Base-by-base conservation (phyloP, 208 protist genomes). In the Wallacemonas sp. region DNA sequence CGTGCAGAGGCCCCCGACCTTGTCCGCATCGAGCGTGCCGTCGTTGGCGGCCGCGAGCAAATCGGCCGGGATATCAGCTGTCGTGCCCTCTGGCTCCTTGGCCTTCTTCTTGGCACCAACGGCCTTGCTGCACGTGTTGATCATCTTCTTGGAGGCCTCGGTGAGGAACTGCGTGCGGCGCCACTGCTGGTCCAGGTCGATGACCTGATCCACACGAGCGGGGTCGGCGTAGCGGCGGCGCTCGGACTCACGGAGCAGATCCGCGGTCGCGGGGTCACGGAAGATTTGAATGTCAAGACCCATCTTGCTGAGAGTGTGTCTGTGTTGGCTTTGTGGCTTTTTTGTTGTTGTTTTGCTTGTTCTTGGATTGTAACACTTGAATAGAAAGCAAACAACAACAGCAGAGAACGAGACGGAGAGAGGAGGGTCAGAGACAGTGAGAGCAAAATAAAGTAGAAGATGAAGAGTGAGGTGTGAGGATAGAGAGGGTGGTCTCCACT, bases 241-340 rank as follows among this genome's bases (percentile, higher is more conserved):
- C 90, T 99, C 89, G 49, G 96, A 98, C 83, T 99, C 94, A 38
- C 93, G 88, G 47, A 99, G 82, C 4, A 98, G 52, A 34, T 98
- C 87, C 23, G 95, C 95, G 30, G 96, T 92, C 34, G 93, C 96
- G 24, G 98, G 86, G 32, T 96, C 88, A 38, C 98, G 95, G 63
- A 99, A 98, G 9, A 98, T 71, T 36, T 92, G 77, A 70, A 99
- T 98, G 79, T 99, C 98, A 34, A 99, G 88, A 64, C 96, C 88
- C 88, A 94, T 97, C n/a, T 14, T 71, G 17, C 27, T 44, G 3
- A 16, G 0, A 11, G 61, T 29, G 32, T 27, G 46, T 32, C 16
- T 43, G 26, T 4, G 24, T 44, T 12, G 16, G 24, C 19, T 47
- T 8, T 47, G 11, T 61, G 54, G 11, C 19, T 61, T 61, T 49